Conservation (phyloP, 2,329 filamentous ascomycete species). For the Exophiala calicioides region DNA sequence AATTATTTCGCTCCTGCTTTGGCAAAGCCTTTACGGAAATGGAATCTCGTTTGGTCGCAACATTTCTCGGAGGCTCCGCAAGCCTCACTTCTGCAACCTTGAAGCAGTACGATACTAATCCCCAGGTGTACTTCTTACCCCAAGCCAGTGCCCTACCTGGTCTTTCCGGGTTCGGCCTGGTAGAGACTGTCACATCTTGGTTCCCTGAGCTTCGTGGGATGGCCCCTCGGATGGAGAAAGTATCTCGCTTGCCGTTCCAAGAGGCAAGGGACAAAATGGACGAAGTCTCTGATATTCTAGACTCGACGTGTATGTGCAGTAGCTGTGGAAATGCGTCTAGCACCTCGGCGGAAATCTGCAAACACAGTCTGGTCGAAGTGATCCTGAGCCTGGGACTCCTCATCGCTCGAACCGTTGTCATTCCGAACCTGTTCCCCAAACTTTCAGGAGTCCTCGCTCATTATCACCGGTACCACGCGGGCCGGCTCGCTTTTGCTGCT, state of each 20-base stretch:
- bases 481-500: neutral
- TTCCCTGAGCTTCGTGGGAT: slow-evolving; percentile 12
- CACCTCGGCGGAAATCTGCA: slow-evolving; percentile 12
- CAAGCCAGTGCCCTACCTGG: slow-evolving; percentile 9
- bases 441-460: slow-evolving; percentile 4
- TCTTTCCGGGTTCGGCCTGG: slow-evolving; percentile 6
- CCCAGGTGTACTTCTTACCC: slow-evolving; percentile 9
- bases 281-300: slow-evolving; percentile 6
- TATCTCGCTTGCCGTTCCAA: slow-evolving; percentile 8
- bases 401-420: slow-evolving; percentile 9
- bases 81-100: slow-evolving; percentile 5
- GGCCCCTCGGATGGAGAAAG: slow-evolving; percentile 12
- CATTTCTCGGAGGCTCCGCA: slow-evolving; percentile 2
- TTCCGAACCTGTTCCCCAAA: slow-evolving; percentile 11
- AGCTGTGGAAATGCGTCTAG: slow-evolving; percentile 8
- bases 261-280: slow-evolving; percentile 10
- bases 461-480: slow-evolving; percentile 6
- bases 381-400: slow-evolving; percentile 5
- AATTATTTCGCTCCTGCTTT: slow-evolving; percentile 13
- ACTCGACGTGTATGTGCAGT: slow-evolving; percentile 10
- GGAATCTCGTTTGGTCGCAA: slow-evolving; percentile 5
- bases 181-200: slow-evolving; percentile 12
- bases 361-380: slow-evolving; percentile 5
- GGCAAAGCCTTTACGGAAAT: slow-evolving; percentile 13
- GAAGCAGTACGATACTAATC: neutral